Evolutionary conservation across 176 grass and related monocot genomes (phyloP).

Genomic region (sorghum (Sorghum bicolor)): Sorghum_bicolor_NCBIv3 NC_012871.2:69915001-69915500

Average conservation of each 20-base stretch:
- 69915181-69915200: neutral
- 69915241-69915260: neutral
- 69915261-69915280: neutral
- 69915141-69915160: neutral
- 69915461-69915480: neutral
- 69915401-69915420: neutral
- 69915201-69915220: neutral
- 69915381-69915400: neutral
- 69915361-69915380: neutral
- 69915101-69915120: constrained; percentile 1
- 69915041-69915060: neutral
- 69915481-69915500: neutral
- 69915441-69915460: neutral
- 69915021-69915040: neutral
- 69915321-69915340: neutral
- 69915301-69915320: neutral
- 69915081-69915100: neutral
- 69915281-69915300: constrained; percentile 1
- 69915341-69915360: neutral
- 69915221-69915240: neutral
- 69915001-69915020: constrained; percentile 50
- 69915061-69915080: neutral
- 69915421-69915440: neutral
- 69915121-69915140: neutral
- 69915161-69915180: constrained; percentile 3